Base-by-base conservation (phyloP, 75 land plant species). In the Picea sitchensis region DNA sequence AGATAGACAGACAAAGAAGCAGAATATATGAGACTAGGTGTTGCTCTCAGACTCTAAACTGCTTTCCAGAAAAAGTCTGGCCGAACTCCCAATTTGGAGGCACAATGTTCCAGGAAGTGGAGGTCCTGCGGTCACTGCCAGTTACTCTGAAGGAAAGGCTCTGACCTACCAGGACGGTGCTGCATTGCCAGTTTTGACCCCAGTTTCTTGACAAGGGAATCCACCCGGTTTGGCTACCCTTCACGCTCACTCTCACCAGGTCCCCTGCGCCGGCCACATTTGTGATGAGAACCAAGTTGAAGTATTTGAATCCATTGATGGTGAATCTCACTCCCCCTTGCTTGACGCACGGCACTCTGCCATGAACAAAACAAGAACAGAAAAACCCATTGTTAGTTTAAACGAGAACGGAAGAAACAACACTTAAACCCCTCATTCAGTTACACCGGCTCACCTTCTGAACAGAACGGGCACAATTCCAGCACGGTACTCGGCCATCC, bases 401-500 rank as follows among this genome's bases (percentile, higher is more conserved):
- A 47, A 47, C 51, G 6, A 6, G 5, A 6, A 6, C 5, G 54
- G 54, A 47, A n/a, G n/a, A n/a, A 7, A 8, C 11, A 51, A 51
- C 56, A 51, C 56, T 51, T 51, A 9, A 51, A 51, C 2, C 12
- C 11, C 56, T 1, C 8, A 0, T 47, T 7, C 1, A 0, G 6
- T 6, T 6, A 8, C 8, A 7, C 0, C 1, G 54, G 56, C 56
- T 51, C 11, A 87, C 88, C 88, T 87, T 51, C 88, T 64, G 81
- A 67, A 86, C 14, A 59, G 68, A 20, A 87, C 81, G 1, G 88
- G 88, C 76, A 95, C 90, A 65, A 93, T 90, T 47, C 98, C 98
- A 44, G 92, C 96, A 51, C 85, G 83, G 81, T 84, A 83, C 82
- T 86, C 81, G 41, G 98, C 98, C 65, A 95, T 81, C 84, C 83